A percentile compares a stretch with the other conserved stretches of the same genome.
These are phyloP conservation scores for Blastocystis sp. DNA, from an alignment of 352 stramenopile genomes.

Conservation along the genomic window DNA sequence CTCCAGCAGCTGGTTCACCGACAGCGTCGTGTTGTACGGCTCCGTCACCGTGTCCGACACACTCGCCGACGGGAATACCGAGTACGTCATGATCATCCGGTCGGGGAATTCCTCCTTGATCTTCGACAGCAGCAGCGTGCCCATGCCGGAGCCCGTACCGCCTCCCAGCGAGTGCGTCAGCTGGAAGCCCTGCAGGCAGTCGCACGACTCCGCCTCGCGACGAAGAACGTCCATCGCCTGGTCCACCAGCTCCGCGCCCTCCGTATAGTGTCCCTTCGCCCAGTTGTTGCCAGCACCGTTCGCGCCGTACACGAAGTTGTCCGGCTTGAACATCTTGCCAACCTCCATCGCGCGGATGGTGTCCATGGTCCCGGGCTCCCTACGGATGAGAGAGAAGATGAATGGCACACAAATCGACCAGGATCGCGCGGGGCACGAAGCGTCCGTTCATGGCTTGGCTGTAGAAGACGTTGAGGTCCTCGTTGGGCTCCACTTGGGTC, in stretches of 20 bases:
- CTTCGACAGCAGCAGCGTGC: constrained; percentile 96
- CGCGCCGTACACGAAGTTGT: constrained; percentile 99
- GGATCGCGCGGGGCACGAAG: constrained; percentile 84
- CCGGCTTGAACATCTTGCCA: constrained; percentile 92
- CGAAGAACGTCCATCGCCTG: constrained; percentile 94
- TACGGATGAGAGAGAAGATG: background rate
- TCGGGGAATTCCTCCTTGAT: constrained; percentile 97
- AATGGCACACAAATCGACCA: constrained; percentile 80
- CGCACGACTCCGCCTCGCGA: constrained; percentile 94
- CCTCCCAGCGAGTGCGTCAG: constrained; percentile 98
- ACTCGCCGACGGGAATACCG: constrained; percentile 90
- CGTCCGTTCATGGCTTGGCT: constrained; percentile 73
- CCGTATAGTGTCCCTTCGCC: constrained; percentile 99
- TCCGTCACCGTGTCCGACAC: constrained; percentile 97
- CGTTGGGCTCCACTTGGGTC: constrained; percentile 78
- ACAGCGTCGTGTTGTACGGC: constrained; percentile 99
- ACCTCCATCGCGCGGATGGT: constrained; percentile 90
- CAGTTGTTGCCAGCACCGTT: constrained; percentile 97
- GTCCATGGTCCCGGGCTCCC: constrained; percentile 98
- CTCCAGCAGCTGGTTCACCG: constrained; percentile 76
- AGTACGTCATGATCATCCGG: constrained; percentile 99
- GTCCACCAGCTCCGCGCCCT: constrained; percentile 96
- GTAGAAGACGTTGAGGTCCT: constrained; percentile 71
- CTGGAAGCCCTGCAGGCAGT: constrained; percentile 98
- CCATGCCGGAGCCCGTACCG: constrained; percentile 96